Conservation (phyloP, 1,139 yeast species). For the Debaryomyces subglobosus region DNA sequence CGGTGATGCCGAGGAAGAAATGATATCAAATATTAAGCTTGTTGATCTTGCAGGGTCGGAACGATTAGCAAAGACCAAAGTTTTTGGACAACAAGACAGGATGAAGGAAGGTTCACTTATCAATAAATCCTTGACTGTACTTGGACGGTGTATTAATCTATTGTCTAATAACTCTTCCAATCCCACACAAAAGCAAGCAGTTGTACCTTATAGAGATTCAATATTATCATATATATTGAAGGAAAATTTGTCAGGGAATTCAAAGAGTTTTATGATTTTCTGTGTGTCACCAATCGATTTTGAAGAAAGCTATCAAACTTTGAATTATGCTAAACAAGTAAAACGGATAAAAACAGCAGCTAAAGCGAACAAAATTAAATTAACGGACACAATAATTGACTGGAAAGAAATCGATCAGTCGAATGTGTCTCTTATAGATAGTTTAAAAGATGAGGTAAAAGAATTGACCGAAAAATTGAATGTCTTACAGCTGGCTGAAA, state of each 20-base stretch:
- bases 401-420: conserved; percentile 32
- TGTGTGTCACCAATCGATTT: conserved; percentile 76
- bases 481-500: conserved; percentile 6
- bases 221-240: conserved; percentile 70
- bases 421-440: conserved; percentile 34
- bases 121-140: conserved; percentile 72
- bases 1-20: conserved; percentile 57
- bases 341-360: conserved; percentile 70
- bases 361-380: conserved; percentile 41
- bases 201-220: conserved; percentile 76
- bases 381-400: conserved; percentile 32
- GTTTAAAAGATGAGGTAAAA: conserved; percentile 35
- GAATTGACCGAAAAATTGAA: conserved; percentile 31
- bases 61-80: conserved; percentile 63
- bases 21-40: conserved; percentile 60
- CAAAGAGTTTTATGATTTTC: conserved; percentile 75
- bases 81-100: conserved; percentile 59
- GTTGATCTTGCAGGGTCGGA: conserved; percentile 88
- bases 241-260: conserved; percentile 74
- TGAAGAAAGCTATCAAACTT: conserved; percentile 73
- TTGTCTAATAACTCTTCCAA: conserved; percentile 39
- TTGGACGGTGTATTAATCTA: conserved; percentile 73
- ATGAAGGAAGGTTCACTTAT: conserved; percentile 75
- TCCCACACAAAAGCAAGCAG: conserved; percentile 23
- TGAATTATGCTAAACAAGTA: conserved; percentile 76